phyloP scores from a whole-genome alignment of 768 basidiomycete species.

The Mycena chlorophos region DNA sequence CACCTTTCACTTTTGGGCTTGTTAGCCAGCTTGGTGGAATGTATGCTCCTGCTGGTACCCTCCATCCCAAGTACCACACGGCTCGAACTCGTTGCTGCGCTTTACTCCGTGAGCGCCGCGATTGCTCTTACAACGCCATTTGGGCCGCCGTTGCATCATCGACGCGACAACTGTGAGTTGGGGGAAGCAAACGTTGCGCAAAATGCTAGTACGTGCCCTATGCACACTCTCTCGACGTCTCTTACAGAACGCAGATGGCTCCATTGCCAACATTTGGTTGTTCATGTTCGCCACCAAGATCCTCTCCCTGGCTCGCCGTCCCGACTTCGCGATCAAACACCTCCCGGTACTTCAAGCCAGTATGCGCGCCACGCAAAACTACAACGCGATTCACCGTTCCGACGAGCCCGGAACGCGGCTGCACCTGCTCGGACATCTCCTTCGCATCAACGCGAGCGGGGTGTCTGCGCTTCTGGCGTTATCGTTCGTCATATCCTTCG shows the following conservation, averaged over 20 bases:
- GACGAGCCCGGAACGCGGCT: not conserved
- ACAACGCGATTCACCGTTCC: not conserved
- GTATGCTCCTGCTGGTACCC: not conserved
- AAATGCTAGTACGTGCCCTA: not conserved
- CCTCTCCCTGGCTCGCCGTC: not conserved
- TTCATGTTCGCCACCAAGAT: conserved; percentile 2
- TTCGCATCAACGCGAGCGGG: not conserved
- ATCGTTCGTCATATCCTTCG: not conserved
- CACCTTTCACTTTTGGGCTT: not conserved
- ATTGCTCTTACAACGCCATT: not conserved
- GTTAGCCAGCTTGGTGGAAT: not conserved
- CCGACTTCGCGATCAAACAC: not conserved
- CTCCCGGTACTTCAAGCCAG: not conserved
- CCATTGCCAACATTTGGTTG: not conserved
- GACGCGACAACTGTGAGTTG: not conserved
- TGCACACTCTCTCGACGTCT: not conserved
- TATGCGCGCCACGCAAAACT: not conserved
- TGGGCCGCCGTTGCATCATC: not conserved
- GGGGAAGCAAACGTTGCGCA: not conserved
- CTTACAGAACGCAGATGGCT: not conserved
- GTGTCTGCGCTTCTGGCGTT: not conserved
- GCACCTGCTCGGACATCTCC: not conserved
- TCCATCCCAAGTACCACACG: not conserved
- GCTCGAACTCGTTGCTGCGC: not conserved
- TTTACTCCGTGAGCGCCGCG: not conserved